A percentile compares a stretch with the other conserved stretches of the same genome.
phyloP scores from a whole-genome alignment of 2,329 filamentous ascomycete species.

The Venturia nashicola region DNA sequence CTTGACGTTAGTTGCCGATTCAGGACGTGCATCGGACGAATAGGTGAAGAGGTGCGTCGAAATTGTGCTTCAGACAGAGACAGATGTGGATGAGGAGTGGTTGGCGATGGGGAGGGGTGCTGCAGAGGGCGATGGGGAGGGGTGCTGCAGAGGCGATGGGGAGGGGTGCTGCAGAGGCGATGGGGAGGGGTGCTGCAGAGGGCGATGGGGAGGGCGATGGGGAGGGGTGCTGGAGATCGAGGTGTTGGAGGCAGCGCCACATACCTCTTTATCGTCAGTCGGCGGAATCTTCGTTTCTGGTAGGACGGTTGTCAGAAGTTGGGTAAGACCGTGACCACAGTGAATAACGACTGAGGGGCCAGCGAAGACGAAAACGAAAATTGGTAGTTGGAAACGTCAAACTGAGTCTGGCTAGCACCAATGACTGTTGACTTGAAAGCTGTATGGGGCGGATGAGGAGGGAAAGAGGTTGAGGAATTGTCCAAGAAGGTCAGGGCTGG shows the following conservation, averaged over 20 bases:
- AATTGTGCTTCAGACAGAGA: neutral
- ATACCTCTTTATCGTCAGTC: neutral
- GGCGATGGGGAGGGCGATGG: neutral
- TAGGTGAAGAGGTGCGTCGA: neutral
- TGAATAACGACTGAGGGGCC: neutral
- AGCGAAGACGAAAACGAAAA: neutral
- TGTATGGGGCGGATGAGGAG: neutral
- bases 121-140: neutral
- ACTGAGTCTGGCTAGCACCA: conserved; percentile 3
- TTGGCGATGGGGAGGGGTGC: neutral
- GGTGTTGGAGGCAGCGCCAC: neutral
- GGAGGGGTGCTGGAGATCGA: neutral
- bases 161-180: neutral
- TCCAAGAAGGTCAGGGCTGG: neutral
- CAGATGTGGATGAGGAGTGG: neutral
- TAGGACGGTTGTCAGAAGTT: neutral
- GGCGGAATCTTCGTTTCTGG: neutral
- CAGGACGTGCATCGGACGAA: neutral
- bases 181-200: too few relatives aligned
- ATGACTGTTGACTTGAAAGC: neutral
- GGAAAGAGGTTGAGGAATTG: neutral
- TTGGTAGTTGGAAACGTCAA: neutral
- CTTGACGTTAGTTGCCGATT: neutral
- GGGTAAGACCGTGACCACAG: neutral
- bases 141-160: too few relatives aligned